Conservation (phyloP, 176 grass and related monocot genomes). For the Alopecurus myosuroides region DNA sequence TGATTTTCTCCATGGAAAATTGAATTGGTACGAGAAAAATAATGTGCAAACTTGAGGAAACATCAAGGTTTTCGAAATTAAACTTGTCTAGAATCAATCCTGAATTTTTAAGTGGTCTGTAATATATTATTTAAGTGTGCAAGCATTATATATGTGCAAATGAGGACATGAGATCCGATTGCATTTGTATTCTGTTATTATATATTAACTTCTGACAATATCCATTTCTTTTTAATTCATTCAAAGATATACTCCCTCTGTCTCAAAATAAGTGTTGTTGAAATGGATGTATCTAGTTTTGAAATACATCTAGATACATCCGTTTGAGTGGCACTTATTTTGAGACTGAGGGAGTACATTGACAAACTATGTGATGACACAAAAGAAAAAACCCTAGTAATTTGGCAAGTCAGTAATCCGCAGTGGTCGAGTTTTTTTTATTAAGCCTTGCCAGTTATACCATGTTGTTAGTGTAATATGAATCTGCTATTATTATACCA, state of each 20-base stretch:
- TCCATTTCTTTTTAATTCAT: neutral
- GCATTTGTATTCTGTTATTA: neutral
- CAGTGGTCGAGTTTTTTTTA: neutral
- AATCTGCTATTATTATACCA: neutral
- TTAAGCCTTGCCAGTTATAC: neutral
- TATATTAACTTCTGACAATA: conserved; percentile 1
- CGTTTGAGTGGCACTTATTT: too few relatives aligned
- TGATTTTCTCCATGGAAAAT: neutral
- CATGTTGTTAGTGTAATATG: neutral
- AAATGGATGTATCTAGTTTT: too few relatives aligned
- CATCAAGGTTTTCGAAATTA: neutral
- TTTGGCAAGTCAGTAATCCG: neutral
- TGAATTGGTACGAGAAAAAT: neutral
- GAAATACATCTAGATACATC: too few relatives aligned
- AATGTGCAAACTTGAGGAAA: neutral
- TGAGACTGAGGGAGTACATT: too few relatives aligned
- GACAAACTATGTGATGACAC: neutral
- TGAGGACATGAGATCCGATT: neutral
- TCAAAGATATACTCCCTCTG: neutral
- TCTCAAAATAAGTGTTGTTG: too few relatives aligned
- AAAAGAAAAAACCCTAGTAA: neutral
- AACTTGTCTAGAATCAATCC: neutral
- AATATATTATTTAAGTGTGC: neutral
- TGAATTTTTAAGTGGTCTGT: neutral
- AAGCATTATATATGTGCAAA: neutral